Conservation (phyloP, 345 rosid genomes). For the Mercurialis annua region DNA sequence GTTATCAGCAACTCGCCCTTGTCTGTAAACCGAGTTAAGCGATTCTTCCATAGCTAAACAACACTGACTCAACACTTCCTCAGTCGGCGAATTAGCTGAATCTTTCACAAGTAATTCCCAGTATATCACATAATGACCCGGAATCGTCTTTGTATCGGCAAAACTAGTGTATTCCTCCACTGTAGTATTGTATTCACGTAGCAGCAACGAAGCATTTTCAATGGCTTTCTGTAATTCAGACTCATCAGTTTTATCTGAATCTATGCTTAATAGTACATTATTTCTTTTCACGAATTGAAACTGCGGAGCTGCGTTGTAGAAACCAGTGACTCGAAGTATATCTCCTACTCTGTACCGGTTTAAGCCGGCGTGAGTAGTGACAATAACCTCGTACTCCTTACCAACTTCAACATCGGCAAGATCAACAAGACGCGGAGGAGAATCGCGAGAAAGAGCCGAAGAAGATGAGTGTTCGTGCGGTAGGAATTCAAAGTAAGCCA, state of each 20-base stretch:
- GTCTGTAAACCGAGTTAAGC: slow-evolving; percentile 80
- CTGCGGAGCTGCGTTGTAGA: slow-evolving; percentile 87
- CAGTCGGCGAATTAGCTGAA: no score
- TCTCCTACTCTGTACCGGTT: slow-evolving; percentile 89
- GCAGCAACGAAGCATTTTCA: slow-evolving; percentile 57
- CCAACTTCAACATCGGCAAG: no score
- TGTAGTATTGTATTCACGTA: slow-evolving; percentile 50
- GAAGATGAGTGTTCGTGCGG: slow-evolving; percentile 52
- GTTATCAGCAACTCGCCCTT: slow-evolving; percentile 72
- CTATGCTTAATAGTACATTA: slow-evolving; percentile 84
- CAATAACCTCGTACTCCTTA: slow-evolving; percentile 85
- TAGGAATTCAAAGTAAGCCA: slow-evolving; percentile 89
- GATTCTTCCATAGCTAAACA: slow-evolving; percentile 88
- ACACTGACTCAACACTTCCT: no score
- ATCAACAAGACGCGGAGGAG: slow-evolving; percentile 49
- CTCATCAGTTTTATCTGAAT: slow-evolving; percentile 90
- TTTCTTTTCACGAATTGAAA: slow-evolving; percentile 81
- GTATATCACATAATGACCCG: no score
- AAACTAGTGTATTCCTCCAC: slow-evolving; percentile 93
- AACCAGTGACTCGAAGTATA: slow-evolving; percentile 83
- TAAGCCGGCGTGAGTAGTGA: slow-evolving; percentile 82
- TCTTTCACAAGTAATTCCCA: no score
- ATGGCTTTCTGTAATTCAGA: no score
- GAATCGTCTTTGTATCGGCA: no score
- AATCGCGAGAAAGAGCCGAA: slow-evolving; percentile 26